Conservation (phyloP, 108 stramenopile genomes). For the Pseudonitzschia delicatissima region DNA sequence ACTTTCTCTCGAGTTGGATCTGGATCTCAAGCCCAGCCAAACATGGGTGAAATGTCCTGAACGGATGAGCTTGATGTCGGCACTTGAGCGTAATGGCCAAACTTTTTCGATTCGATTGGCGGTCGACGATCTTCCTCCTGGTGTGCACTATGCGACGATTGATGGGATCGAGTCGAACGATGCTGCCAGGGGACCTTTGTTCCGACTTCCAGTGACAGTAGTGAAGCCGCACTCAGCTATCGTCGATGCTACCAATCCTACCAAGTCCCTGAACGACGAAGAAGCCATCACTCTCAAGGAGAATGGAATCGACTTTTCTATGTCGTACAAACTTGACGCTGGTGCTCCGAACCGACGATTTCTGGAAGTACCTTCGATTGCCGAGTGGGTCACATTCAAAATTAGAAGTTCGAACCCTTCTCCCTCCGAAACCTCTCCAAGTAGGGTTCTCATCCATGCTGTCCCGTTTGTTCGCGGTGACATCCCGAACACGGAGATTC, state of each 20-base stretch:
- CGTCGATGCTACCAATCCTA: slow-evolving; percentile 8
- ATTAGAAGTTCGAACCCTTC: slow-evolving; percentile 21
- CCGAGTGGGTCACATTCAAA: slow-evolving; percentile 33
- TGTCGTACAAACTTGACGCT: slow-evolving; percentile 22
- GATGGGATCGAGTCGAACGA: slow-evolving; percentile 45
- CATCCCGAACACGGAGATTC: slow-evolving; percentile 34
- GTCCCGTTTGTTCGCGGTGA: slow-evolving; percentile 35
- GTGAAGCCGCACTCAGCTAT: slow-evolving; percentile 36
- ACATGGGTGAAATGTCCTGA: slow-evolving; percentile 52
- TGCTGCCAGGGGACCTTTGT: slow-evolving; percentile 45
- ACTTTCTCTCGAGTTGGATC: slow-evolving; percentile 54
- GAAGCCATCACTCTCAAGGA: slow-evolving; percentile 28
- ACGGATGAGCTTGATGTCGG: slow-evolving; percentile 39
- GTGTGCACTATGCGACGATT: slow-evolving; percentile 70
- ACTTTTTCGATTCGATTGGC: slow-evolving; percentile 72
- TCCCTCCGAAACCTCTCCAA: slow-evolving; percentile 9
- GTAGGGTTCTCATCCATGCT: slow-evolving; percentile 25
- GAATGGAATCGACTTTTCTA: slow-evolving; percentile 34
- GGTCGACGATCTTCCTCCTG: slow-evolving; percentile 54
- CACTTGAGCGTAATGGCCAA: slow-evolving; percentile 44
- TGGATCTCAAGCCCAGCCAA: slow-evolving; percentile 40
- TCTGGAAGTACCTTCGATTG: slow-evolving; percentile 24
- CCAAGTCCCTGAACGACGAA: slow-evolving; percentile 11
- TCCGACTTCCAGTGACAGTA: slow-evolving; percentile 75
- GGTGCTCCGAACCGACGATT: slow-evolving; percentile 26